Percentiles rank a stretch among this genome's conserved stretches.
phyloP scores from a whole-genome alignment of 2,329 filamentous ascomycete species.

The Passalora sequoiae region DNA sequence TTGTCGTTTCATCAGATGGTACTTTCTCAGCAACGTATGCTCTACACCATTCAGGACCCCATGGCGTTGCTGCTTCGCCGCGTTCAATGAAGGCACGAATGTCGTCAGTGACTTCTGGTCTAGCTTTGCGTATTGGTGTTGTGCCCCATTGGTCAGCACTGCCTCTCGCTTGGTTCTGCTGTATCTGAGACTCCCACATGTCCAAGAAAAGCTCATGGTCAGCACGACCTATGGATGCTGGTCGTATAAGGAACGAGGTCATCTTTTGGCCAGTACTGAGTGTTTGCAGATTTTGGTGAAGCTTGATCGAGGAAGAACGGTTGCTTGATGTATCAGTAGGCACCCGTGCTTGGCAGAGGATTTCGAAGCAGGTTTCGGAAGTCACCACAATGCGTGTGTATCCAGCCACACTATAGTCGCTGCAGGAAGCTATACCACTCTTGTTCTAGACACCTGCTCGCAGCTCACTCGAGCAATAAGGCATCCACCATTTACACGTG shows the following conservation, averaged over 20 bases:
- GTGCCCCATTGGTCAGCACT: conserved; percentile 20
- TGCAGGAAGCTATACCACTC: no score
- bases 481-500: no score
- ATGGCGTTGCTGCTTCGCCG: conserved; percentile 7
- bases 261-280: neutral
- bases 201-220: conserved; percentile 16
- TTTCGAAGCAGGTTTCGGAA: no score
- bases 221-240: conserved; percentile 8
- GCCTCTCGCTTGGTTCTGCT: conserved; percentile 15
- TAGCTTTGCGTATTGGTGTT: conserved; percentile 1
- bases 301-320: neutral
- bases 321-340: neutral
- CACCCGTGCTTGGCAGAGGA: no score
- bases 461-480: no score
- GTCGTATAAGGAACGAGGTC: conserved; percentile 13
- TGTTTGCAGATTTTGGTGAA: no score
- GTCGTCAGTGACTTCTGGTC: conserved; percentile 5
- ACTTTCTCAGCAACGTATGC: conserved; percentile 12
- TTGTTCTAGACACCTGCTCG: no score
- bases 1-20: neutral
- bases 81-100: conserved; percentile 7
- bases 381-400: no score
- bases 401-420: no score
- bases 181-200: conserved; percentile 18
- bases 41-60: conserved; percentile 12